Base-by-base conservation (phyloP, 2,329 filamentous ascomycete species). In the Dothiorella sarmentorum region DNA sequence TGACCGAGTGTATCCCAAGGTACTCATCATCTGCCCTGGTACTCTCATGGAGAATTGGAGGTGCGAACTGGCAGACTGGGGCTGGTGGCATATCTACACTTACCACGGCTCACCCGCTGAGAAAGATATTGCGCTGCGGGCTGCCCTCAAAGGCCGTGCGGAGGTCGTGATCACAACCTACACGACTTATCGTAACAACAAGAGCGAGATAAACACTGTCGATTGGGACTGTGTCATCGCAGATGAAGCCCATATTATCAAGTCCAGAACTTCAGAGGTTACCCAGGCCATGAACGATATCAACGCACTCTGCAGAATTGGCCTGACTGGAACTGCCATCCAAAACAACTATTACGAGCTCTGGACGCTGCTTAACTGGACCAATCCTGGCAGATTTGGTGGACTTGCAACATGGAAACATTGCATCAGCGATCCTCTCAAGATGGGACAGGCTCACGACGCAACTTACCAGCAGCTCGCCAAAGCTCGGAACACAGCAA, bases 321-420 rank as follows among this genome's bases (percentile, higher is more conserved):
- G 94, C 0, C 79, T 99, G 7, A 97, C 92, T 0, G 94, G 94
- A 2, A 99, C 94, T 0, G 93, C 93, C 0, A 97, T 99, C 43
- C 94, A 99, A 70, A 99, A 99, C 73, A 94, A 90, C 64, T 99
- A 99, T 70, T 91, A 97, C 69, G 94, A 99, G 71, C 81, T 99
- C 0, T 99, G 93, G 93, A 95, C 91, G 0, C 79, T 99, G 0
- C 78, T 99, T 2, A 96, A 99, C 70, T 99, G 94, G 94, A 92
- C 91, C 0, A 94, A 95, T 65, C 94, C 94, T 0, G 93, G 91
- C 0, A 75, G 73, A 37, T 81, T 88, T 62, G 85, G 86, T 0
- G 83, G 85, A 0, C 74, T 89, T 9, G 77, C 82, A 4, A 88
- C 89, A 40, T 99, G 94, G 94, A 88, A 85, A 66, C 79, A 82